A percentile compares a stretch with the other conserved stretches of the same genome.
Conservation (phyloP, 1,284 basidiomycete species). For the Filobasidium uniguttulatum region DNA sequence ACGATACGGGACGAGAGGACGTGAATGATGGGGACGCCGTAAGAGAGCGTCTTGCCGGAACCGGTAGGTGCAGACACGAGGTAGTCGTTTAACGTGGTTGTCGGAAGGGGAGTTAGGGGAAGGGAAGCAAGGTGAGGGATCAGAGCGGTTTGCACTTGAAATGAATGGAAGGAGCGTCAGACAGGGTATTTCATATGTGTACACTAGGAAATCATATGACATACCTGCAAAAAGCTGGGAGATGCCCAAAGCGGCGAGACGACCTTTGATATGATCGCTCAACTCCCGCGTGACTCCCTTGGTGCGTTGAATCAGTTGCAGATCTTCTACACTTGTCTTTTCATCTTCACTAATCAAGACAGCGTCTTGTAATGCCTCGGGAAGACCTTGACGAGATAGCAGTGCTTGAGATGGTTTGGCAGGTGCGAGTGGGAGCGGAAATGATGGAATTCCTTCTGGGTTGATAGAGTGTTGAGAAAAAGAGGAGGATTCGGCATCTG, state of each 20-base stretch:
- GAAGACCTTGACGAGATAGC: conserved; percentile 62
- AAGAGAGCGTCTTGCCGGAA: conserved; percentile 91
- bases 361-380: conserved; percentile 57
- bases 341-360: conserved; percentile 52
- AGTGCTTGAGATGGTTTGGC: conserved; percentile 54
- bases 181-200: neutral
- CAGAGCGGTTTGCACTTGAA: conserved; percentile 35
- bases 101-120: conserved; percentile 49
- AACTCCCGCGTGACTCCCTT: conserved; percentile 41
- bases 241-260: conserved; percentile 59
- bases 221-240: conserved; percentile 72
- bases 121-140: conserved; percentile 27
- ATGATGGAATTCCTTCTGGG: conserved; percentile 29
- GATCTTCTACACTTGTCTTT: conserved; percentile 41
- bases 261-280: conserved; percentile 47
- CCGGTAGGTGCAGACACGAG: conserved; percentile 97
- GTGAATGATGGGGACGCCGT: conserved; percentile 84
- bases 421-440: conserved; percentile 57
- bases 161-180: neutral
- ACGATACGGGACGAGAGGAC: conserved; percentile 57
- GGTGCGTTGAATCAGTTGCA: conserved; percentile 8
- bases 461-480: conserved; percentile 40
- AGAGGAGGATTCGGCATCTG: conserved; percentile 32
- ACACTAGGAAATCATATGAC: conserved; percentile 17
- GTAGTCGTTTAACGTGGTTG: conserved; percentile 63